These are phyloP conservation scores for Pseudogymnoascus verrucosus DNA, from an alignment of 2,329 filamentous ascomycete genomes.

Conservation along the genomic window DNA sequence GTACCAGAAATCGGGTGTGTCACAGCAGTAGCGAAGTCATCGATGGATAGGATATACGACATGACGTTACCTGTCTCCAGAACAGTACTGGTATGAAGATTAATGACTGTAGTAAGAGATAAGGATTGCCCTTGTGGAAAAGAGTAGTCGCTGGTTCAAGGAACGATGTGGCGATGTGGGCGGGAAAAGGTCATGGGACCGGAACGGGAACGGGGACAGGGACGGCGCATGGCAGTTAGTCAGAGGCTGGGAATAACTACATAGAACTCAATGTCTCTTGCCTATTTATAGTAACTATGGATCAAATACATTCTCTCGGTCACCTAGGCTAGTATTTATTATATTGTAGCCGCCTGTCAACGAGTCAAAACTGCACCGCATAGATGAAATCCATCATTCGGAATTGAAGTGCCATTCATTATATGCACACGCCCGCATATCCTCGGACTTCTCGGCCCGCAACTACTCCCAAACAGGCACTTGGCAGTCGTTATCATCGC, in stretches of 20 bases:
- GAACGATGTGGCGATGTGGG: neutral
- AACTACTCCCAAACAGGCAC: neutral
- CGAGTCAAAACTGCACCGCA: neutral
- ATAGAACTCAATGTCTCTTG: neutral
- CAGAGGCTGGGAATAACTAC: neutral
- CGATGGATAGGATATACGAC: neutral
- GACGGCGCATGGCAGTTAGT: neutral
- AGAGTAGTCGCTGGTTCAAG: neutral
- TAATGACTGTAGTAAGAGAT: neutral
- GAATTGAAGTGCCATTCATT: neutral
- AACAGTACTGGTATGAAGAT: neutral
- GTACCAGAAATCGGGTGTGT: neutral
- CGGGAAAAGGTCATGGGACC: neutral
- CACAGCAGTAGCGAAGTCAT: neutral
- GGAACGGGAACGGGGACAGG: too few species aligned
- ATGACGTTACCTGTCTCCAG: neutral
- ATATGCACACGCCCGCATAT: neutral
- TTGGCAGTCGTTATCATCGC: slow-evolving; percentile 15
- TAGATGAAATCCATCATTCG: neutral
- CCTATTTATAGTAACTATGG: neutral
- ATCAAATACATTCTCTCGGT: neutral
- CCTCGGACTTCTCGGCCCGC: neutral
- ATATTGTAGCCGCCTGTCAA: neutral
- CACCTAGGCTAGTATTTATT: neutral
- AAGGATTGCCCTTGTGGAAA: neutral